These are phyloP conservation scores for Colletotrichum noveboracense DNA, from an alignment of 2,329 filamentous ascomycete species.

Conservation along the genomic window DNA sequence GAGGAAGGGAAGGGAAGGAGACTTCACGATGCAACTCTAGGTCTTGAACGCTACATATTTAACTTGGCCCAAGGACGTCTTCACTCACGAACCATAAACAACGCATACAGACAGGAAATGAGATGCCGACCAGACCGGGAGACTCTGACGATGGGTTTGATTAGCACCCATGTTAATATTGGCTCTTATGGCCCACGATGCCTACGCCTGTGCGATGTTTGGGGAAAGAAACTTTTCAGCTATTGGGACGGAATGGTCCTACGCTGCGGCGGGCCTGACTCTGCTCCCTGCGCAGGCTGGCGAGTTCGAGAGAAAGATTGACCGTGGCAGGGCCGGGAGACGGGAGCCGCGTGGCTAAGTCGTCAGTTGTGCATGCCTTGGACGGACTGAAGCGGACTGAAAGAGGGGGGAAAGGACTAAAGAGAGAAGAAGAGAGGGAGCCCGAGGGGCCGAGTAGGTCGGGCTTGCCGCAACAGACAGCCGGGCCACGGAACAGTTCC, in stretches of 20 bases:
- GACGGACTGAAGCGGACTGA: background rate
- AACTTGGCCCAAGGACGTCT: background rate
- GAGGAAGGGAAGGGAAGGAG: background rate
- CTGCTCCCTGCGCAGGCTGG: background rate
- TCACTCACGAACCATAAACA: background rate
- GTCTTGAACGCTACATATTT: background rate
- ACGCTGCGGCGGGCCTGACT: background rate
- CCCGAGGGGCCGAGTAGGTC: background rate
- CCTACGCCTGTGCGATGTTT: background rate
- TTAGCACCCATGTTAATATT: slow-evolving; percentile 15
- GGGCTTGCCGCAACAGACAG: background rate
- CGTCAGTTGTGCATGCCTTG: background rate
- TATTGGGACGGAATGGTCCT: background rate
- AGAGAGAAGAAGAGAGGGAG: background rate
- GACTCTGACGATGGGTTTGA: background rate
- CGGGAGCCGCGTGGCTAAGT: background rate
- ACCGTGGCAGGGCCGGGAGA: background rate
- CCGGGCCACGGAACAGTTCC: background rate
- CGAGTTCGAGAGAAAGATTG: background rate
- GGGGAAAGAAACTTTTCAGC: background rate
- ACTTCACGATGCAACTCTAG: background rate
- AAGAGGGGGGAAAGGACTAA: background rate
- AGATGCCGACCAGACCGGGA: background rate
- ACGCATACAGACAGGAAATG: background rate
- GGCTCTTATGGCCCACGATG: background rate